Percentiles rank a stretch among this genome's conserved stretches.
These are phyloP conservation scores for Fusarium tuaranense DNA, from an alignment of 2,329 filamentous ascomycete species.

Conservation along the genomic window DNA sequence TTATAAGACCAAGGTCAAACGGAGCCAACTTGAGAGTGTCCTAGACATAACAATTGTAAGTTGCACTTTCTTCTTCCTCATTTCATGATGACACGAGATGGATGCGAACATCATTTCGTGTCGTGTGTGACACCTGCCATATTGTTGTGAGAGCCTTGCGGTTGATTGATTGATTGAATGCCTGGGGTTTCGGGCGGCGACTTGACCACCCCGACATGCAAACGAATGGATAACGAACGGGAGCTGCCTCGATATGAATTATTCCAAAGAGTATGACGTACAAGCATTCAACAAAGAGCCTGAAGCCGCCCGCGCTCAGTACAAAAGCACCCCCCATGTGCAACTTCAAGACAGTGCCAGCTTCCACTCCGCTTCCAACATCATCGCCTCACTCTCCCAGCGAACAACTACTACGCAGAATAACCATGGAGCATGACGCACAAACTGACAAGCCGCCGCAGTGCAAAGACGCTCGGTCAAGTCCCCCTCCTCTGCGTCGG, in stretches of 20 bases:
- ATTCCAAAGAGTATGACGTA: background rate
- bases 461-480: background rate
- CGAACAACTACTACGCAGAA: background rate
- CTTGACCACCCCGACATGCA: background rate
- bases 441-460: constrained; percentile 24
- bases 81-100: background rate
- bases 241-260: background rate
- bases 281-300: background rate
- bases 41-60: background rate
- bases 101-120: background rate
- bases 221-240: background rate
- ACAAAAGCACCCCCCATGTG: background rate
- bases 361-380: background rate
- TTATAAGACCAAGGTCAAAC: background rate
- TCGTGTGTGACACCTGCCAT: constrained; percentile 12
- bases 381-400: background rate
- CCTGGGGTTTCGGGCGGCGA: constrained; percentile 12
- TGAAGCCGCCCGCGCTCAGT: background rate
- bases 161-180: background rate
- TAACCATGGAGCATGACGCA: constrained; percentile 1
- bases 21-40: background rate
- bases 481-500: constrained; percentile 25
- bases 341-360: background rate
- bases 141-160: background rate
- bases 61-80: background rate